phyloP scores from a whole-genome alignment of 495 filamentous ascomycete genomes.

The Xylaria cubensis region DNA sequence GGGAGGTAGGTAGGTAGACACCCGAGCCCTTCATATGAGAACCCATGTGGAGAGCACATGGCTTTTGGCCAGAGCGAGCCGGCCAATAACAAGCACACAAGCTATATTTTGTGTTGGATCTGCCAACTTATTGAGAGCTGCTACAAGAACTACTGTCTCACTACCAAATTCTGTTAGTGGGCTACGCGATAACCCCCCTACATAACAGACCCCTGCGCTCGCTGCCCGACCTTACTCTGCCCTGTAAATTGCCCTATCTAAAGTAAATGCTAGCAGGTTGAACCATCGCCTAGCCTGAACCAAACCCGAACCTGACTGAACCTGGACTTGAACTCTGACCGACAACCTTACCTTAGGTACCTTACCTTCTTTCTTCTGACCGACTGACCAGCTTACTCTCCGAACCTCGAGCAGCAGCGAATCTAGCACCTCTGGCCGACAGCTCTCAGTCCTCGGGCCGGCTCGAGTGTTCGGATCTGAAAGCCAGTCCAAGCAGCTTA shows the following conservation, averaged over 20 bases:
- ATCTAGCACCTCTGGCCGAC: neutral
- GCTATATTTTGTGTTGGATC: neutral
- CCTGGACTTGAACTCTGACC: neutral
- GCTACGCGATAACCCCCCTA: neutral
- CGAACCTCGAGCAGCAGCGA: neutral
- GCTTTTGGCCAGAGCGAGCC: neutral
- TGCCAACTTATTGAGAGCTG: neutral
- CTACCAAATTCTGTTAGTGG: neutral
- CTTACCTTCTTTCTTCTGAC: neutral
- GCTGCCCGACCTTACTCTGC: slow-evolving; percentile 13
- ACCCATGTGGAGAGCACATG: slow-evolving; percentile 13
- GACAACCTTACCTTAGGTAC: neutral
- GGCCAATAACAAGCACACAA: neutral
- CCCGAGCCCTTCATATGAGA: neutral
- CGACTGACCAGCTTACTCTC: neutral
- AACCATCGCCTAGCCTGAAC: neutral
- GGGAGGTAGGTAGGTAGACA: too few relatives aligned
- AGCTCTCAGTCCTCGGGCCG: neutral
- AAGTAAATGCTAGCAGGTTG: neutral
- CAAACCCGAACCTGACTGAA: neutral
- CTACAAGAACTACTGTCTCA: neutral
- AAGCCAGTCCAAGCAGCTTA: neutral
- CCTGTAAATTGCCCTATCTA: neutral
- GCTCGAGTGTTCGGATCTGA: slow-evolving; percentile 18
- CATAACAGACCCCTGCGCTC: neutral